phyloP scores from a whole-genome alignment of 176 grass and related monocot genomes.

The Dactylis glomerata region DNA sequence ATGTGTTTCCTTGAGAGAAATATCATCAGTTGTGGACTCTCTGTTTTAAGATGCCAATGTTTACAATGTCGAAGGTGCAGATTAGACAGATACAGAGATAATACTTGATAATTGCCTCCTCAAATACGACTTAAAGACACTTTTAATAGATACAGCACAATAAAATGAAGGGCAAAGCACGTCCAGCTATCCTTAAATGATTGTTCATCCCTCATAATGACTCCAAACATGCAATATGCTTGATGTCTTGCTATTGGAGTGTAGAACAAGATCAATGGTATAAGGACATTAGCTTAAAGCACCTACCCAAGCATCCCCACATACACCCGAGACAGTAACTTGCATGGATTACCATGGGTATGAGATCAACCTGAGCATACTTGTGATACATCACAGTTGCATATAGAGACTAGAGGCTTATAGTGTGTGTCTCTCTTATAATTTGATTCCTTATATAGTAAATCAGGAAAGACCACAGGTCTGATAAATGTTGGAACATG shows the following conservation, averaged over 20 bases:
- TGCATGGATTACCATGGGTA: background rate
- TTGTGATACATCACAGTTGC: background rate
- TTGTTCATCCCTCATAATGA: background rate
- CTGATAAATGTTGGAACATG: conserved; percentile 4
- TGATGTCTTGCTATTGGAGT: background rate
- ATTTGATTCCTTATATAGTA: background rate
- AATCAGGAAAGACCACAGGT: background rate
- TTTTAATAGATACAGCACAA: background rate
- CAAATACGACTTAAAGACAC: background rate
- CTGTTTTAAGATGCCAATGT: background rate
- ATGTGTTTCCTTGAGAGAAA: background rate
- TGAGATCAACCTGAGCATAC: background rate
- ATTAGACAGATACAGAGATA: background rate
- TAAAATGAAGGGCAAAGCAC: background rate
- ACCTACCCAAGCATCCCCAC: background rate
- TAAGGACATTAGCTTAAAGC: background rate
- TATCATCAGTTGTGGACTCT: background rate
- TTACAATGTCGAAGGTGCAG: background rate
- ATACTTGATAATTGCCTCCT: background rate
- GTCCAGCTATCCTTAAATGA: background rate
- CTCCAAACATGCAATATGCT: background rate
- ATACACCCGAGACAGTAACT: background rate
- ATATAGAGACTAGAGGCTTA: background rate
- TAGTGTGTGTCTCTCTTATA: background rate
- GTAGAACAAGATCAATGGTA: background rate